Base-by-base conservation (phyloP, 371 early-diverging fungal genomes). In the Syncephalis plumigaleata region DNA sequence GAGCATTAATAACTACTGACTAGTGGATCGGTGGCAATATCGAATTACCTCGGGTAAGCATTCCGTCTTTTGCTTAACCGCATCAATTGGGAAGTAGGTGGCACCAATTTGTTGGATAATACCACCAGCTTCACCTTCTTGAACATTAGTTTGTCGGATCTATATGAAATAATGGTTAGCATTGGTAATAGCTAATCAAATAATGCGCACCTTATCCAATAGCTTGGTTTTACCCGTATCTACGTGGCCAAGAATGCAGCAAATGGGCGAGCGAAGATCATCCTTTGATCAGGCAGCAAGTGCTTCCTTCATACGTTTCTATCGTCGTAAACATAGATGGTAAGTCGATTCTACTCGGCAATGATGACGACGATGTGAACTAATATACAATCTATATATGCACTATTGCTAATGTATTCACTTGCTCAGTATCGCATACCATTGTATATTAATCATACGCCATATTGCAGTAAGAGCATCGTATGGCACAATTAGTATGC, bases 91-190 rank as follows among this genome's bases (percentile, higher is more conserved):
- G 84, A 99, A 98, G 71, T 90, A 99, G 18, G 99, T 99, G 25
- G 99, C 99, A 67, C 99, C 99, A 54, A 99, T 99, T 63, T 99
- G 99, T 68, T 99, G 99, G 24, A 99, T 99, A 63, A 99, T 99
- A 66, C 99, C 99, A 58, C 99, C 99, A 45, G 98, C 99, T 81
- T 99, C 99, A 52, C 91, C 90, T 54, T 91, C 99, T 69, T 99
- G 99, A 18, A 99, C 99, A 66, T 98, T 96, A 39, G 98, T 98
- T 62, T 99, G 98, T 53, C 99, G 82, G 64, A 99, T 88, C 76
- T 31, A 31, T 31, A 7, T n/a, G n/a, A 31, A 7, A 31, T 31
- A 31, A 11, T 31, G 31, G 4, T 31, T 7, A 31, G 4, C 11
- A 31, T 7, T 4, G 31, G 31, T 31, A 31, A 31, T 11, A 7